Evolutionary conservation across 2,329 filamentous ascomycete species (phyloP).

Genomic region (Botryotinia narcissicola): DNA sequence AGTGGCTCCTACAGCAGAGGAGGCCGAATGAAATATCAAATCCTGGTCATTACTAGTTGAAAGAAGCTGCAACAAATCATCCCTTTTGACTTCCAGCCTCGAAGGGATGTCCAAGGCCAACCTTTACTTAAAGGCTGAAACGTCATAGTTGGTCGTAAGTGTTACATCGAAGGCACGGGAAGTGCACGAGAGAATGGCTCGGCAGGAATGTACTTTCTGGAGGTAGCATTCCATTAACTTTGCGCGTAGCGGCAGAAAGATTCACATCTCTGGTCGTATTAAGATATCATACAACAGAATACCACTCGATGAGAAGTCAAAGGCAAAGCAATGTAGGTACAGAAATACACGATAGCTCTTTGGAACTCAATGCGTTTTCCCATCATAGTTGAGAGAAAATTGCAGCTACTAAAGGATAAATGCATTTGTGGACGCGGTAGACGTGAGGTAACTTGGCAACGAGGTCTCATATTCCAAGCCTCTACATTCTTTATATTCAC

Average conservation of each 20-base stretch:
- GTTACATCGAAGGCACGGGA: background rate
- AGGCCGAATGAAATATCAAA: background rate
- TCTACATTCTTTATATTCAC: constrained; percentile 14
- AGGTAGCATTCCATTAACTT: constrained; percentile 7
- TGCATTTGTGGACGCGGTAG: background rate
- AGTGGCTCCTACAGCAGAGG: background rate
- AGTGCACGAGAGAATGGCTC: background rate
- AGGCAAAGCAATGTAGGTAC: too few relatives aligned
- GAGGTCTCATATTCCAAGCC: background rate
- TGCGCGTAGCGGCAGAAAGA: background rate
- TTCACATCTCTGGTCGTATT: too few relatives aligned
- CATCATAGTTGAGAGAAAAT: background rate
- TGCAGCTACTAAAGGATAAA: background rate
- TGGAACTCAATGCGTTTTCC: background rate
- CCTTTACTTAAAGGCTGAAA: background rate
- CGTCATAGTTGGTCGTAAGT: background rate
- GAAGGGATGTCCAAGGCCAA: background rate
- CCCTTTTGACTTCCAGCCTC: background rate
- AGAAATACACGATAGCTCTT: background rate
- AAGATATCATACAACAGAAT: too few relatives aligned
- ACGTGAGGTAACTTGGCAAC: background rate
- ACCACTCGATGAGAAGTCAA: background rate
- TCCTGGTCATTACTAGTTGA: background rate
- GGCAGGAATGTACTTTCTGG: background rate
- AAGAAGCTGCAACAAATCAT: background rate